These are phyloP conservation scores for Annona squamosa DNA, from an alignment of 164 flowering plant species.

Conservation along the genomic window DNA sequence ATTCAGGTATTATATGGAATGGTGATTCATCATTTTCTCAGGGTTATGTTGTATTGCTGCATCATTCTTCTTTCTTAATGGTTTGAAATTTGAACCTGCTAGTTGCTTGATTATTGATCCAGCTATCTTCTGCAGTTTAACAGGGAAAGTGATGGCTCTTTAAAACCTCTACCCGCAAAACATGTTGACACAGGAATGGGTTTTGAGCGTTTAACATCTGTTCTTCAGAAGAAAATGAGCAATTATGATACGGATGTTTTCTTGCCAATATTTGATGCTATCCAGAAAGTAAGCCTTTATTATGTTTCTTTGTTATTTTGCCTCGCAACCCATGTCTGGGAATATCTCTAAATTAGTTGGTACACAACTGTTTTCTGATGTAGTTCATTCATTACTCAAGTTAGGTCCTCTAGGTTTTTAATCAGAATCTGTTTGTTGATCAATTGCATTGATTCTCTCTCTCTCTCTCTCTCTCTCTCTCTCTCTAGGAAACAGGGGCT, in stretches of 20 bases:
- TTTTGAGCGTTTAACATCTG: constrained; percentile 89
- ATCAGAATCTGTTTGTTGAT: neutral
- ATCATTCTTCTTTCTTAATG: neutral
- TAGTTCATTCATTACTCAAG: neutral
- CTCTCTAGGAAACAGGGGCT: constrained; percentile 73
- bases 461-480: neutral
- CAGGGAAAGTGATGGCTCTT: constrained; percentile 84
- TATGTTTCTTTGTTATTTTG: neutral
- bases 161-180: constrained; percentile 90
- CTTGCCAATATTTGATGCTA: constrained; percentile 85
- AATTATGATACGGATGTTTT: constrained; percentile 98
- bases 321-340: neutral
- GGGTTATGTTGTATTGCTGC: neutral
- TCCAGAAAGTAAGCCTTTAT: constrained; percentile 45
- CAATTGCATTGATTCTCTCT: neutral
- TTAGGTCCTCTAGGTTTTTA: neutral
- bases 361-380: neutral
- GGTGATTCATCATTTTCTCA: neutral
- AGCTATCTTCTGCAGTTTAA: constrained; percentile 54
- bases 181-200: constrained; percentile 99
- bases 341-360: constrained; percentile 2
- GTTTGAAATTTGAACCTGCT: neutral
- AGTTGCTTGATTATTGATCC: neutral
- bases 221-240: constrained; percentile 93
- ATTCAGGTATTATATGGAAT: constrained; percentile 58